Percentiles rank a stretch among this genome's conserved stretches.
Conservation (phyloP, 2,329 filamentous ascomycete species). For the Ceratocystis colombiana region DNA sequence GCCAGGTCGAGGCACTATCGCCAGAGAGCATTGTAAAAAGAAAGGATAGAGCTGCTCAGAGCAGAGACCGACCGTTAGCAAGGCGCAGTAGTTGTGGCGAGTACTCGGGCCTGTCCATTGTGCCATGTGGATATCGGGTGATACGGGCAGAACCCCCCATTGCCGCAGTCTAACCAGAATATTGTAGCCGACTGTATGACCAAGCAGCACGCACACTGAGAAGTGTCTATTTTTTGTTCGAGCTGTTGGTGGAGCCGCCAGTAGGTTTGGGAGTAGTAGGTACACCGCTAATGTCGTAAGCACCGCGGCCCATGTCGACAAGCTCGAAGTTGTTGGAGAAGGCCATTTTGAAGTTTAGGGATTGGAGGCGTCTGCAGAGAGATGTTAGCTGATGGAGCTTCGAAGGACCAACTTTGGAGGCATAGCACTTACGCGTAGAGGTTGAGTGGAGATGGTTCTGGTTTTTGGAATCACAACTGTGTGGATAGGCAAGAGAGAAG, state of each 20-base stretch:
- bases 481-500: not conserved
- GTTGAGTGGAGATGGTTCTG: not conserved
- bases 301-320: conserved; percentile 43
- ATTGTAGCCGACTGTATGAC: no score
- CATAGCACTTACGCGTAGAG: not conserved
- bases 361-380: not conserved
- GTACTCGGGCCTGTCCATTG: no score
- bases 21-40: no score
- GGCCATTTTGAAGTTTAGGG: conserved; percentile 33
- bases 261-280: not conserved
- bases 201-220: no score
- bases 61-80: no score
- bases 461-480: not conserved
- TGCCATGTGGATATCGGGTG: no score
- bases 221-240: no score
- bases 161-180: no score
- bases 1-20: no score
- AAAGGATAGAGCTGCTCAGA: no score
- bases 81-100: no score
- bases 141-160: no score
- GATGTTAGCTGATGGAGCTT: not conserved
- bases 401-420: not conserved
- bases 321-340: conserved; percentile 30
- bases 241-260: conserved; percentile 22
- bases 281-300: conserved; percentile 42